Evolutionary conservation across 73 alveolate genomes (phyloP).

Genomic region (Paramecium sonneborni): DNA sequence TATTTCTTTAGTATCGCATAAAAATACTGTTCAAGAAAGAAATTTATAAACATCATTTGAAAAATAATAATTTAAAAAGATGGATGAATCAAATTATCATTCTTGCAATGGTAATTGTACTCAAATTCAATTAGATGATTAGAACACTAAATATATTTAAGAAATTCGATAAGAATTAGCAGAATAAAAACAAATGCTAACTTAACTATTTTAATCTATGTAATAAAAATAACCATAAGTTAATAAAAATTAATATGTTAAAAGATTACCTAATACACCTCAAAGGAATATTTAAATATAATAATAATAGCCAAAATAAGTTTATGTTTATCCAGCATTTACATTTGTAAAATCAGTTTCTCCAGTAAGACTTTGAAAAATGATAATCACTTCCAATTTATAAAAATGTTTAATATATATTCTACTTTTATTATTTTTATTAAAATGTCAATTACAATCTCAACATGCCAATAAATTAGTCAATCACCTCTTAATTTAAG

Average conservation of each 20-base stretch:
- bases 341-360: not conserved
- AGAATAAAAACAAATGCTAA: not conserved
- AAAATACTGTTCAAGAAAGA: not conserved
- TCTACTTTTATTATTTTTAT: not conserved
- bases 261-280: not conserved
- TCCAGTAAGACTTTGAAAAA: not conserved
- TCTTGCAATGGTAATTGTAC: not conserved
- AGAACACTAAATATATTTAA: not conserved
- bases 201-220: not conserved
- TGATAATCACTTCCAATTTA: not conserved
- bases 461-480: constrained; percentile 35
- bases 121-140: not conserved
- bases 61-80: not conserved
- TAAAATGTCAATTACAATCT: not conserved
- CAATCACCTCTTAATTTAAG: constrained; percentile 58
- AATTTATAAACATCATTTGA: not conserved
- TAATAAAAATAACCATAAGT: not conserved
- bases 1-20: not conserved
- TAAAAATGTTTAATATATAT: not conserved
- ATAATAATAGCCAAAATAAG: not conserved
- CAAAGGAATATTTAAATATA: not conserved
- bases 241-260: not conserved
- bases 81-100: not conserved
- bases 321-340: not conserved
- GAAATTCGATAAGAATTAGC: constrained; percentile 14